phyloP scores from a whole-genome alignment of 1,284 basidiomycete genomes.

The Spongiforma sp. region DNA sequence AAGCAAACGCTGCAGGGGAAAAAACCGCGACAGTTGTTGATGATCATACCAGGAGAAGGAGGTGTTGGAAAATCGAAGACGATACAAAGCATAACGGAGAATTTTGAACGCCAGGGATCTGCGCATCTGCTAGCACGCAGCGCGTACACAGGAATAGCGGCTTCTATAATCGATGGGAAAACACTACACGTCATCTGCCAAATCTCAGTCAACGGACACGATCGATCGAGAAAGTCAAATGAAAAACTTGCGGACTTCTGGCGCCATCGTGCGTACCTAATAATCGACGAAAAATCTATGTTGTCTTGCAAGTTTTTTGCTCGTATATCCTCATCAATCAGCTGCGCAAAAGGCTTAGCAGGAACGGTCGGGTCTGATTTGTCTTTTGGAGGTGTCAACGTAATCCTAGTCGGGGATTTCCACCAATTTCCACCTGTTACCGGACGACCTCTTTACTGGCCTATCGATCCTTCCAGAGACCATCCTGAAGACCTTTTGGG shows the following conservation, averaged over 20 bases:
- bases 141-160: not conserved
- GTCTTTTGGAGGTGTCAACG: not conserved
- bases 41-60: not conserved
- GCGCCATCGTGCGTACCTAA: not conserved
- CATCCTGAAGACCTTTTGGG: not conserved
- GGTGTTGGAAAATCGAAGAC: not conserved
- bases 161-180: not conserved
- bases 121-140: not conserved
- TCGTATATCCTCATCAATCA: not conserved
- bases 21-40: not conserved
- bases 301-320: not conserved
- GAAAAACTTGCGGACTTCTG: not conserved
- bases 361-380: not conserved
- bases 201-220: not conserved
- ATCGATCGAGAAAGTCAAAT: not conserved
- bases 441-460: not conserved
- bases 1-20: not conserved
- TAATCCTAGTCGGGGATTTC: not conserved
- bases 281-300: not conserved
- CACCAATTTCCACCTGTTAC: not conserved
- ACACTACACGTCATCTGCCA: not conserved
- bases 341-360: not conserved
- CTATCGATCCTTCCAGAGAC: not conserved
- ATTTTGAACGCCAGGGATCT: not conserved
- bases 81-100: not conserved